phyloP scores from a whole-genome alignment of 202 grass and related monocot species.

The Panicum hallii region DNA sequence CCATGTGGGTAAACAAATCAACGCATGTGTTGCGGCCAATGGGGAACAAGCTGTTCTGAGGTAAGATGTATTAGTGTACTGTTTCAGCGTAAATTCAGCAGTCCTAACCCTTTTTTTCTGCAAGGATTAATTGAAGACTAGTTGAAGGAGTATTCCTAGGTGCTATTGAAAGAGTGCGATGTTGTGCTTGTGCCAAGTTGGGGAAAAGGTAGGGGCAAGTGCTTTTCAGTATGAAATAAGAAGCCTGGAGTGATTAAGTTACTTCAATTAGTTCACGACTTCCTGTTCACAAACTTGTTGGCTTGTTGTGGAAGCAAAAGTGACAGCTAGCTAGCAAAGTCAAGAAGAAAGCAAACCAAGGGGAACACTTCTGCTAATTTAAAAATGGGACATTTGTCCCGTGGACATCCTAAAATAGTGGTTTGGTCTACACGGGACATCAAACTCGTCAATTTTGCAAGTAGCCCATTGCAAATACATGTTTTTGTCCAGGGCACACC shows the following conservation, averaged over 20 bases:
- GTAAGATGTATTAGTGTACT: background rate
- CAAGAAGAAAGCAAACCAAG: background rate
- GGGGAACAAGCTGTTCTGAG: background rate
- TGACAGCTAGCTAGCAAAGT: background rate
- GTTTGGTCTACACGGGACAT: too few relatives aligned
- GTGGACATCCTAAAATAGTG: too few relatives aligned
- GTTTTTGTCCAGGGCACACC: too few relatives aligned
- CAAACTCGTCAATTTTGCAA: too few relatives aligned
- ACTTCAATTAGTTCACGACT: slow-evolving; percentile 2
- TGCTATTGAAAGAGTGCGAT: background rate
- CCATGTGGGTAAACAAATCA: slow-evolving; percentile 1
- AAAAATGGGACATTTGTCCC: too few relatives aligned
- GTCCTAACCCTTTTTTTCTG: background rate
- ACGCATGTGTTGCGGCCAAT: background rate
- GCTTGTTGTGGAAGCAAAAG: slow-evolving; percentile 12
- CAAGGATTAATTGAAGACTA: background rate
- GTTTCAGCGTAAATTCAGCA: background rate
- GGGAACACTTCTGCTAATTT: background rate
- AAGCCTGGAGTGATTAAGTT: background rate
- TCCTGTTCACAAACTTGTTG: background rate
- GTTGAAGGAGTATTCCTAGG: background rate
- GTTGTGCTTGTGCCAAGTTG: slow-evolving; percentile 18
- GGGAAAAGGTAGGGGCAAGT: background rate
- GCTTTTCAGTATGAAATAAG: background rate
- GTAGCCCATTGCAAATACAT: too few relatives aligned